Conservation (phyloP, 164 flowering plant genomes). For the Stephania cephalantha region DNA sequence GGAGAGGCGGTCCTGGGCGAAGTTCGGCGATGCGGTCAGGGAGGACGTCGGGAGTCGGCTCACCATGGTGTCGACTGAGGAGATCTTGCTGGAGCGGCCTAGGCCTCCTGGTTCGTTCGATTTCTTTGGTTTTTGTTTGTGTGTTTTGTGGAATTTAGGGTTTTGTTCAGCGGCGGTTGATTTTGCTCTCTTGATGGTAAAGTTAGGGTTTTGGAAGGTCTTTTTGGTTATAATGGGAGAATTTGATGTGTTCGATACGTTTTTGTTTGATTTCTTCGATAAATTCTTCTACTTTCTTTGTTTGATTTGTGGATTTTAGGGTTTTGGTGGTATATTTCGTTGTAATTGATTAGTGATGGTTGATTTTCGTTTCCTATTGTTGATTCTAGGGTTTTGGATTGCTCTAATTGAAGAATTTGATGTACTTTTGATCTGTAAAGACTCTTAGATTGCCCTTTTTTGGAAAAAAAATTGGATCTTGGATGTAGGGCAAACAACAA, state of each 20-base stretch:
- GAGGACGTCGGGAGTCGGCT: slow-evolving; percentile 60
- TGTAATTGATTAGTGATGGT: no score
- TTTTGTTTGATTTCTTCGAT: no score
- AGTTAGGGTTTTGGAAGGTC: background rate
- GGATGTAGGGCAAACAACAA: background rate
- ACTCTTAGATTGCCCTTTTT: background rate
- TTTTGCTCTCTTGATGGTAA: background rate
- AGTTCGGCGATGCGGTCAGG: slow-evolving; percentile 75
- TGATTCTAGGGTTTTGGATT: no score
- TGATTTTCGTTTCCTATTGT: no score
- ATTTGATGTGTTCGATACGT: no score
- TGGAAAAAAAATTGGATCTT: background rate
- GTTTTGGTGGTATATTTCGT: no score
- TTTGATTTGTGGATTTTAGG: no score
- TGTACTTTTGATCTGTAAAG: no score
- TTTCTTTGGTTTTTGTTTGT: slow-evolving; percentile 2
- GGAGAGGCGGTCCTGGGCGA: slow-evolving; percentile 73
- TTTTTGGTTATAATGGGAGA: background rate
- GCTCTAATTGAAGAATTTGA: no score
- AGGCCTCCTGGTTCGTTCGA: slow-evolving; percentile 54
- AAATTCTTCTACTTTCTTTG: no score
- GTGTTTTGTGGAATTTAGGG: background rate
- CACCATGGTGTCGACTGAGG: slow-evolving; percentile 87
- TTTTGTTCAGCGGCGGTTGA: background rate
- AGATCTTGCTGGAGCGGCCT: slow-evolving; percentile 73